Evolutionary conservation across 371 early-diverging fungal species (phyloP), one percentile per base, ranked within the genome.

Genomic region (Mortierella sp.): DNA sequence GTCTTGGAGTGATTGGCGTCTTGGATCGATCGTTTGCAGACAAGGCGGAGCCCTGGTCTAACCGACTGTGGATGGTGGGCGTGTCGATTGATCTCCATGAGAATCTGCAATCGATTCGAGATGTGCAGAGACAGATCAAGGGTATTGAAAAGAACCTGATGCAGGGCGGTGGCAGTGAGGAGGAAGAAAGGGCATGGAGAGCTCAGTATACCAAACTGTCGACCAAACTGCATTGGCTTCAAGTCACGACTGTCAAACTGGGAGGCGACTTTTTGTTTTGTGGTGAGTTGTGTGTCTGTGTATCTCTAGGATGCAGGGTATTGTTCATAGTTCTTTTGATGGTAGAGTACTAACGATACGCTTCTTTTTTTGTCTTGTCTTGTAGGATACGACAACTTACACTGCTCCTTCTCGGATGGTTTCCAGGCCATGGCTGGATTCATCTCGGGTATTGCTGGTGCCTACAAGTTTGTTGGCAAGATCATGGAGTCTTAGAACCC

Each of bases 341-440:
- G 30, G 49, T 4, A 21, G 28, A 17, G 11, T 4, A 31, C 17
- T 24, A 26, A 30, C 42, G 32, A 23, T 32, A 15, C 1, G 19
- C 48, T 50, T 79, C 12, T 50, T 64, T 37, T 63, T 80, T 50
- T 53, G n/a, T 48, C 39, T 81, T 67, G 59, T 56, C 80, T 14
- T 64, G 43, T 83, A 82, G 93, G 87, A 42, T 90, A 89, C 63
- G 86, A 89, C 64, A 87, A 92, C 58, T 87, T 89, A 79, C 79
- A 85, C 42, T 85, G 86, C 44, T 83, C 85, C 14, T 83, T 86
- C 70, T 84, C 88, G 24, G 84, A 86, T 56, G 89, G 87, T n/a
- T 82, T 87, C 60, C 94, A 94, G 66, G 85, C 88, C 21, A 84
- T 91, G 60, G 75, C 92, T 23, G 94, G 92, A 2, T 83, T 93